Evolutionary conservation across 495 filamentous ascomycete genomes (phyloP).

Genomic region (Neurospora sp.): DNA sequence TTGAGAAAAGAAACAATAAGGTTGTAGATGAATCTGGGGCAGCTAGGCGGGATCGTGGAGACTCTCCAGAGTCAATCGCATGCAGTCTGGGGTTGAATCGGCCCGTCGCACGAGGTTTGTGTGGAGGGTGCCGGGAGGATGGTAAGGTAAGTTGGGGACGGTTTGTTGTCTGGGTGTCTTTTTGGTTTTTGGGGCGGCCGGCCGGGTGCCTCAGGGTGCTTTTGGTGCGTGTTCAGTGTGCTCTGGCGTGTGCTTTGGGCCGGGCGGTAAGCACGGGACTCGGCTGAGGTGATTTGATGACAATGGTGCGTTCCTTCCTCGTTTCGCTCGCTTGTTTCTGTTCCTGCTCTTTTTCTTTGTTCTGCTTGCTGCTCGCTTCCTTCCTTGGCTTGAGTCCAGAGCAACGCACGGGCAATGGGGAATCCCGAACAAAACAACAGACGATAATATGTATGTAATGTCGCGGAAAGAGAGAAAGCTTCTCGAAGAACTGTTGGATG

Average conservation of each 20-base stretch:
- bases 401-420: not conserved
- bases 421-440: not conserved
- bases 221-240: not conserved
- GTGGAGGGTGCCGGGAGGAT: slow-evolving; percentile 9
- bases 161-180: not conserved
- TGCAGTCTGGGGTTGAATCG: slow-evolving; percentile 23
- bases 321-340: not conserved
- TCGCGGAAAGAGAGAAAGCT: not conserved
- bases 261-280: not conserved
- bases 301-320: not conserved
- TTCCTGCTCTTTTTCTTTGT: not conserved
- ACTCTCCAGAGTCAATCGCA: slow-evolving; percentile 22
- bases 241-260: not conserved
- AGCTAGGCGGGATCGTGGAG: slow-evolving; percentile 21
- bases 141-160: slow-evolving; percentile 1
- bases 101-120: slow-evolving; percentile 16
- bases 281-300: not conserved
- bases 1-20: slow-evolving; percentile 10
- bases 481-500: not conserved
- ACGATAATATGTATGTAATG: not conserved
- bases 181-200: not conserved
- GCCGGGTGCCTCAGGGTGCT: not conserved
- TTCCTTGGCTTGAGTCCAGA: not conserved
- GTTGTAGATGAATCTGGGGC: slow-evolving; percentile 11
- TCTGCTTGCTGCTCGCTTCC: not conserved